These are phyloP conservation scores for Thermochaetoides thermophila DNA, from an alignment of 495 filamentous ascomycete species.

Conservation along the genomic window DNA sequence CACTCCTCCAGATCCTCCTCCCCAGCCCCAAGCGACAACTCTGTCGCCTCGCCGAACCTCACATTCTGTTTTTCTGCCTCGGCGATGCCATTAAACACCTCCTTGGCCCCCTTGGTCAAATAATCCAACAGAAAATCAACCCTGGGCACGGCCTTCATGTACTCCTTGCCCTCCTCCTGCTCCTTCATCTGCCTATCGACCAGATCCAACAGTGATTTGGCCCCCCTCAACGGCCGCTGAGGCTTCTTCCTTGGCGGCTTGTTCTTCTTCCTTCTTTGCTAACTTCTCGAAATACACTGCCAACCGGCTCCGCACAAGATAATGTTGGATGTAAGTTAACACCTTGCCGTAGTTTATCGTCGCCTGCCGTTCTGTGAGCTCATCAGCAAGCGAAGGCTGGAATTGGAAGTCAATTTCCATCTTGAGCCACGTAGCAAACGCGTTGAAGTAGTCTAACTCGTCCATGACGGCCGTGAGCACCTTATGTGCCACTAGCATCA, in stretches of 20 bases:
- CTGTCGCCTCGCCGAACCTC: conserved; percentile 31
- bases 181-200: conserved; percentile 32
- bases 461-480: conserved; percentile 56
- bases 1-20: conserved; percentile 23
- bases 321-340: conserved; percentile 36
- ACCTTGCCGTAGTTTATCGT: conserved; percentile 40
- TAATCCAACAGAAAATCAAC: conserved; percentile 33
- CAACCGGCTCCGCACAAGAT: conserved; percentile 32
- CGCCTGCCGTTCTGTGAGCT: conserved; percentile 39
- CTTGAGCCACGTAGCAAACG: conserved; percentile 75
- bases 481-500: conserved; percentile 59
- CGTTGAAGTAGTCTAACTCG: conserved; percentile 61
- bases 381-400: conserved; percentile 29
- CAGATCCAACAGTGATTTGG: conserved; percentile 28
- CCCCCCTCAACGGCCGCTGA: conserved; percentile 20
- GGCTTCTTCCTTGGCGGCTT: conserved; percentile 16
- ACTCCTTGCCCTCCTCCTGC: conserved; percentile 23
- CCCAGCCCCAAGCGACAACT: conserved; percentile 25
- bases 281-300: conserved; percentile 25
- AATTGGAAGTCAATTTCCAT: conserved; percentile 61
- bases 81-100: conserved; percentile 37
- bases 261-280: conserved; percentile 15
- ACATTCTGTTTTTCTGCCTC: conserved; percentile 40
- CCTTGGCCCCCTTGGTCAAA: conserved; percentile 22
- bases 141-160: conserved; percentile 24